Evolutionary conservation across 139 green algal species (phyloP).

Genomic region (Protoeuglena noctilucae): DNA sequence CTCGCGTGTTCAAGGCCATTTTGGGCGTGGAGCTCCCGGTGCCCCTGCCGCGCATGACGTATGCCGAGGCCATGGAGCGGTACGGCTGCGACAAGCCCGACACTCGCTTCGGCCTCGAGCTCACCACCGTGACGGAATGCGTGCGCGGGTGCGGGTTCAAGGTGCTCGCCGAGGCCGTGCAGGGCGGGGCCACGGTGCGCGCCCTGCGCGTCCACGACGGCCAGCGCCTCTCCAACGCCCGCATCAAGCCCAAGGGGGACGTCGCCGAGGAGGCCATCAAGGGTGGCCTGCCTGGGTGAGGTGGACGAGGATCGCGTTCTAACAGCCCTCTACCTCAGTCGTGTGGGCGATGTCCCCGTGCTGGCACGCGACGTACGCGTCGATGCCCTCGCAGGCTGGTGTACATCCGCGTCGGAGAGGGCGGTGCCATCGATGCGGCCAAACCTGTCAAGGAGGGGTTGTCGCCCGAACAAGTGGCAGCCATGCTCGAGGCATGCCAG

Average conservation of each 20-base stretch:
- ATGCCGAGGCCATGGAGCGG: conserved; percentile 70
- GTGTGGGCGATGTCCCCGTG: conserved; percentile 1
- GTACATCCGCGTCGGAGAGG: conserved; percentile 37
- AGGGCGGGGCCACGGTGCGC: conserved; percentile 59
- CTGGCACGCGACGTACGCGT: conserved; percentile 6
- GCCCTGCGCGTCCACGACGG: conserved; percentile 64
- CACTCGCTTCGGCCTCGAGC: conserved; percentile 65
- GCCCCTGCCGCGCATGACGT: conserved; percentile 68
- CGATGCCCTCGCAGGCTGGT: conserved; percentile 11
- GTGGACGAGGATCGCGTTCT: conserved; percentile 6
- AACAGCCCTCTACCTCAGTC: not conserved
- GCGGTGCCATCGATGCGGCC: conserved; percentile 45
- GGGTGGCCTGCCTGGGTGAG: conserved; percentile 23
- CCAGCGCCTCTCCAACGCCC: conserved; percentile 56
- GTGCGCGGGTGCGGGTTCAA: conserved; percentile 54
- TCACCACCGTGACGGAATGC: conserved; percentile 40
- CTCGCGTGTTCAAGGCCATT: conserved; percentile 40
- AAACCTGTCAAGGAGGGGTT: conserved; percentile 70
- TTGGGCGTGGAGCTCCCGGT: conserved; percentile 30
- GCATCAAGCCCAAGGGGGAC: conserved; percentile 55
- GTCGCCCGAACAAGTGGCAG: conserved; percentile 16
- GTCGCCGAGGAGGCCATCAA: conserved; percentile 37
- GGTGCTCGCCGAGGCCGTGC: conserved; percentile 62
- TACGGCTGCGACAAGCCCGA: conserved; percentile 55
- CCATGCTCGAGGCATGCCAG: too few species aligned